Evolutionary conservation across 345 rosid species (phyloP), one percentile per base, ranked within the genome.

Genomic region (Lepidium sativum): DNA sequence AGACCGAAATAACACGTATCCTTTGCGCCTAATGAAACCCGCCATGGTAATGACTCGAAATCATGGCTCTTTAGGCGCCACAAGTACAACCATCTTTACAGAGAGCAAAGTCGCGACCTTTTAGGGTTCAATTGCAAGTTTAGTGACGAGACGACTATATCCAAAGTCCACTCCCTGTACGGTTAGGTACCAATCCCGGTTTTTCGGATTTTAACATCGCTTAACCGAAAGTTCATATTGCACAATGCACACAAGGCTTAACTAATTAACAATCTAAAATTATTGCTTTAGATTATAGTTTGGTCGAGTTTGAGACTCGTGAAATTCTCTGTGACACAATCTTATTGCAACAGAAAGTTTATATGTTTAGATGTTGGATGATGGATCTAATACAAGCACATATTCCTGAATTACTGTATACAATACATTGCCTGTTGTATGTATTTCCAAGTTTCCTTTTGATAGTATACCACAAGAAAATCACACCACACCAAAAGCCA

Each of bases 11-110:
- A 65, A 33, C 4, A 71, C 21, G 72, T 54, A 41, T 45, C 54
- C 68, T 60, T 63, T 81, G 47, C 73, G 60, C 45, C 65, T 80
- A 37, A 68, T 20, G 39, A 74, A 53, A 31, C 58, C 50, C 60
- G 81, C 85, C 92, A 81, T 87, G 53, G 47, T 43, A 60, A 38
- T 54, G 20, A 39, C 20, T 27, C 60, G 37, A 59, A 69, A 55
- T 34, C 80, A 77, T 79, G 75, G 78, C 82, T 72, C 69, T 65
- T 74, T 34, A 73, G 34, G 71, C 67, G 67, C 67, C 43, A 49
- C 20, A 48, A 37, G 65, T 32, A 7, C 59, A 58, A 58, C 49
- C 66, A 72, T 65, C 39, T 13, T 40, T 33, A 27, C 37, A 9
- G 38, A 21, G 16, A 64, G 18, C 6, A 18, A 29, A 62, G 65